Conservation (phyloP, 305 asterid genomes). For the Plantago coronopus region DNA sequence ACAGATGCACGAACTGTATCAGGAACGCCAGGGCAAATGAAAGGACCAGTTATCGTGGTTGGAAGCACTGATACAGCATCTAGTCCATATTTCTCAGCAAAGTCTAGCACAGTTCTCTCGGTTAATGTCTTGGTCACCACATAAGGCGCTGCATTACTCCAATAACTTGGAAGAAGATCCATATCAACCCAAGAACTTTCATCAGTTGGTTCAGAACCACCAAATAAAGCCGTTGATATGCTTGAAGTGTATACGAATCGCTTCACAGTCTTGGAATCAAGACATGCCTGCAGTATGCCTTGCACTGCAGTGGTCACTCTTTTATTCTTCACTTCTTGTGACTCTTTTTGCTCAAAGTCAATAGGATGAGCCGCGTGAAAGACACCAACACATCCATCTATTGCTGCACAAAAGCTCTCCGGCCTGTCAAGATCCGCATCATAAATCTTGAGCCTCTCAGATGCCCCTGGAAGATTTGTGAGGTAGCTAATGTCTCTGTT, state of each 20-base stretch:
- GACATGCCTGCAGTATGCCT: conserved; percentile 37
- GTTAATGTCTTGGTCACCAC: conserved; percentile 28
- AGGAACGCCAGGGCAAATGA: conserved; percentile 38
- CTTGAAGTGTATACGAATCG: conserved; percentile 56
- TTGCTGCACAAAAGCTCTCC: conserved; percentile 37
- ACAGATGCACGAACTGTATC: conserved; percentile 37
- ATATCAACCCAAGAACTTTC: conserved; percentile 43
- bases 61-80: conserved; percentile 47
- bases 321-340: conserved; percentile 29
- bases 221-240: conserved; percentile 3
- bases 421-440: conserved; percentile 48
- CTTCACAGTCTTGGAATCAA: conserved; percentile 47
- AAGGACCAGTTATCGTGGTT: conserved; percentile 55
- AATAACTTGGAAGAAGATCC: conserved; percentile 14
- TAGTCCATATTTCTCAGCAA: conserved; percentile 25
- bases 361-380: conserved; percentile 63
- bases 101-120: conserved; percentile 38
- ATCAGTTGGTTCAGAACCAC: conserved; percentile 21
- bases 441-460: conserved; percentile 43
- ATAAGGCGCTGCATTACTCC: conserved; percentile 12
- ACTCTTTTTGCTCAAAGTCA: conserved; percentile 32
- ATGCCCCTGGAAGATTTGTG: conserved; percentile 48
- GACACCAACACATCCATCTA: conserved; percentile 61
- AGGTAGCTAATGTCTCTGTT: conserved; percentile 47
- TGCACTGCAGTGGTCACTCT: conserved; percentile 28